Evolutionary conservation across 1,284 basidiomycete genomes (phyloP), one percentile per base, ranked within the genome.

Genomic region (Moniliophthora roreri): DNA sequence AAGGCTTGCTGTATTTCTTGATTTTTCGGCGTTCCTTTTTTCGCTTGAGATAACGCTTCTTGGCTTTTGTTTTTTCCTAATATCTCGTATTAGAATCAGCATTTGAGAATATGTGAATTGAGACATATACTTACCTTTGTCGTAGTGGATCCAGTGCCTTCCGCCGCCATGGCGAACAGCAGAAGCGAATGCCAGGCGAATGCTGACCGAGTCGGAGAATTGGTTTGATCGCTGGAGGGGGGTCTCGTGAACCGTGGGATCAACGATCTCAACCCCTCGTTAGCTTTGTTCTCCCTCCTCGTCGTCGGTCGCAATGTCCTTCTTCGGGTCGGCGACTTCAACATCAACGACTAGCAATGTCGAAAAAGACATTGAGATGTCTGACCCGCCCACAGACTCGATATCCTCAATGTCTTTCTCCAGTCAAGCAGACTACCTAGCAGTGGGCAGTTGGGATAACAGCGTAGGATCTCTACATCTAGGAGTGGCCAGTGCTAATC

Each of bases 361-460:
- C n/a, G 73, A 74, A 23, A 74, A 76, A 59, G 85, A 88, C 63
- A 73, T 85, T 48, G 82, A 87, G 62, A 76, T 88, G 15, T 64
- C 73, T 18, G 71, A 80, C 24, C 79, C 82, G 0, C 84, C 84
- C 0, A 53, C 73, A 4, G 84, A 87, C 60, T 85, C 81, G 7
- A 76, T 85, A 50, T 82, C 81, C 6, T 73, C 74, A 6, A 65
- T 86, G 40, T 66, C 74, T 0, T 85, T 84, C 62, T 77, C 75
- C 0, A 62, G 69, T 32, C 70, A 69, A 2, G 76, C 77, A 15
- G 79, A 83, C 59, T 78, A 79, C 50, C 71, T 85, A 26, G 82
- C 82, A 3, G 81, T 83, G 2, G 80, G 73, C 16, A 80, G 78
- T 55, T 86, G 84, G 84, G 80, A 83, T 63, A 82, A 82, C 62